Base-by-base conservation (phyloP, 306 rosid genomes). In the Ceratonia siliqua region DNA sequence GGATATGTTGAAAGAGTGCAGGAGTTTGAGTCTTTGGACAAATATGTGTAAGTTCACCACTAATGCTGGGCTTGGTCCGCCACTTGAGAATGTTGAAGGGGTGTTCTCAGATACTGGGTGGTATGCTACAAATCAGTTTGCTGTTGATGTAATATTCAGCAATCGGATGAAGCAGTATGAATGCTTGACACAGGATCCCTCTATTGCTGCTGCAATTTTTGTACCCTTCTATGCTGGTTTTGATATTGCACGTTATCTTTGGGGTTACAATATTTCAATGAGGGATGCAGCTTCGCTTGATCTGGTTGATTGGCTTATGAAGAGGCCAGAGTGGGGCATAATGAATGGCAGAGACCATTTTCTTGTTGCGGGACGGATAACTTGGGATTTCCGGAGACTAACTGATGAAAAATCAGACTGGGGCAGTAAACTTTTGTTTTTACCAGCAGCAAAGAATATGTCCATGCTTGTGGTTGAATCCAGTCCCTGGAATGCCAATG, bases 401-500 rank as follows among this genome's bases (percentile, higher is more conserved):
- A 64, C 89, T 7, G 93, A 94, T 4, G 85, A 83, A 73, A 93
- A 92, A 70, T 52, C 80, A 0, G 93, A 92, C 21, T 94, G 99
- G 99, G 99, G 99, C 9, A 90, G 84, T 85, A 94, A 94, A 83
- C 97, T 94, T 77, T 81, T 94, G 85, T 94, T 94, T 76, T 78
- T 94, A 67, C 97, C 96, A 0, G 99, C 97, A 15, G 97, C 96
- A 0, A 92, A 85, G 87, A 92, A 94, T 75, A 94, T 94, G 99
- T 94, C 99, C 6, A 94, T 94, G 99, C 96, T 94, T 52, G 99
- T 94, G 74, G 99, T 94, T 1, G 99, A 94, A 83, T 94, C 99
- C n/a, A 94, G 99, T 54, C 99, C 99, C 1, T 94, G 99, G 99
- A 94, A 94, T 83, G 97, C 92, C 2, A 94, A 94, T 76, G 99